These are phyloP conservation scores for Limonium bicolor DNA, from an alignment of 148 eudicot species.

Conservation along the genomic window DNA sequence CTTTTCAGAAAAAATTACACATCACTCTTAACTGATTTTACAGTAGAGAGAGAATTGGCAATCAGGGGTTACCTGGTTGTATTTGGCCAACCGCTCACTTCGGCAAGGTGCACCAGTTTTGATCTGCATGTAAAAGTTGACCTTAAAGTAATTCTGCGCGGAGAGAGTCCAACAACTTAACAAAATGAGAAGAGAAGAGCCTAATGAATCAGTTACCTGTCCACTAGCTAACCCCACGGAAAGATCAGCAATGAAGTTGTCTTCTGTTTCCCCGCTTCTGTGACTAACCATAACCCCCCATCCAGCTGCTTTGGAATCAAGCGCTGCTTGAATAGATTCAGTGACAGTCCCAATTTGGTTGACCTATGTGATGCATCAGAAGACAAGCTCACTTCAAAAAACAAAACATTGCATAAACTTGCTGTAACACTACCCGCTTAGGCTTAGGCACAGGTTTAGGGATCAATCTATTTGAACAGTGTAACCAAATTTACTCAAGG, in stretches of 20 bases:
- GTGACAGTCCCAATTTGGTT: conserved; percentile 96
- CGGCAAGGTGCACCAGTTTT: conserved; percentile 99
- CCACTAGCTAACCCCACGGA: conserved; percentile 99
- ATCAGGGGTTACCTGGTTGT: conserved; percentile 60
- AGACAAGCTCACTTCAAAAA: too few relatives aligned
- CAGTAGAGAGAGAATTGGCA: background rate
- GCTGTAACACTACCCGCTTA: too few relatives aligned
- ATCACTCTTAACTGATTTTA: background rate
- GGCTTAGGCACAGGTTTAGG: too few relatives aligned
- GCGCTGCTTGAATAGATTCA: conserved; percentile 95
- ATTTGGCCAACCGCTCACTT: conserved; percentile 93
- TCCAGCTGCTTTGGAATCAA: conserved; percentile 98
- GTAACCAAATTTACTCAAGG: too few relatives aligned
- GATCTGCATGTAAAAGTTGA: conserved; percentile 31
- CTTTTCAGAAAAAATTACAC: too few relatives aligned
- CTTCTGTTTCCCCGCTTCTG: conserved; percentile 98
- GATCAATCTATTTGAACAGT: too few relatives aligned
- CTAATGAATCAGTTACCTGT: conserved; percentile 37
- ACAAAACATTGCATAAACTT: too few relatives aligned
- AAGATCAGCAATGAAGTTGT: conserved; percentile 94
- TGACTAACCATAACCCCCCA: conserved; percentile 99
- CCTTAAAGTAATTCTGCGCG: conserved; percentile 5
- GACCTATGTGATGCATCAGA: too few relatives aligned
- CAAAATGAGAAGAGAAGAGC: background rate
- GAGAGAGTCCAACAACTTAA: too few relatives aligned